Evolutionary conservation across 495 filamentous ascomycete genomes (phyloP).

Genomic region (Penicillium waksmanii): DNA sequence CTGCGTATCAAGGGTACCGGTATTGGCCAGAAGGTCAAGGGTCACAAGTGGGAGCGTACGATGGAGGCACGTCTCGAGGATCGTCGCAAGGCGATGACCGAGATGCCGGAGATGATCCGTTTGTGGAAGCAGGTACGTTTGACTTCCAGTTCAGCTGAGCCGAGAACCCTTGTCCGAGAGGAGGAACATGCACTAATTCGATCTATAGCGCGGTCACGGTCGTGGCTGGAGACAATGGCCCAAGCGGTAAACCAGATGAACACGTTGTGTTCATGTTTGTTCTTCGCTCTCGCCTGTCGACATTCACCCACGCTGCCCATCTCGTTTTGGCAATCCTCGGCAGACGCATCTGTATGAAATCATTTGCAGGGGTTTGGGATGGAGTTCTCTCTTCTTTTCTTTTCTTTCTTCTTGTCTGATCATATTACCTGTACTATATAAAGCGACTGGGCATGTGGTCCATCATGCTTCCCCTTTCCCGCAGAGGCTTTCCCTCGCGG

Average conservation of each 20-base stretch:
- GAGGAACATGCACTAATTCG: conserved; percentile 26
- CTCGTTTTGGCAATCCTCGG: conserved; percentile 12
- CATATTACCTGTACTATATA: conserved; percentile 31
- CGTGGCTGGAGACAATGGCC: conserved; percentile 92
- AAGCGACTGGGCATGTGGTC: conserved; percentile 13
- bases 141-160: conserved; percentile 26
- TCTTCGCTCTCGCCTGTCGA: conserved; percentile 3
- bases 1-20: conserved; percentile 86
- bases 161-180: not conserved
- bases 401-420: conserved; percentile 5
- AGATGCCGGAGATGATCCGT: conserved; percentile 87
- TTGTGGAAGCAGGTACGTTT: conserved; percentile 83
- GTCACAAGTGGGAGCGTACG: conserved; percentile 88
- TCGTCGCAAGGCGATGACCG: conserved; percentile 87
- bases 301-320: conserved; percentile 4
- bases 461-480: conserved; percentile 11
- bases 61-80: conserved; percentile 82
- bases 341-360: conserved; percentile 32
- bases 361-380: conserved; percentile 37
- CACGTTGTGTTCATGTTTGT: not conserved
- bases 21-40: conserved; percentile 91
- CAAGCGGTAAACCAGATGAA: conserved; percentile 45
- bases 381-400: conserved; percentile 33
- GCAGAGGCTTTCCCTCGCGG: not conserved
- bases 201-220: conserved; percentile 75